A percentile compares a stretch with the other conserved stretches of the same genome.
phyloP scores from a whole-genome alignment of 148 eudicot genomes.

The Drosera capensis region DNA sequence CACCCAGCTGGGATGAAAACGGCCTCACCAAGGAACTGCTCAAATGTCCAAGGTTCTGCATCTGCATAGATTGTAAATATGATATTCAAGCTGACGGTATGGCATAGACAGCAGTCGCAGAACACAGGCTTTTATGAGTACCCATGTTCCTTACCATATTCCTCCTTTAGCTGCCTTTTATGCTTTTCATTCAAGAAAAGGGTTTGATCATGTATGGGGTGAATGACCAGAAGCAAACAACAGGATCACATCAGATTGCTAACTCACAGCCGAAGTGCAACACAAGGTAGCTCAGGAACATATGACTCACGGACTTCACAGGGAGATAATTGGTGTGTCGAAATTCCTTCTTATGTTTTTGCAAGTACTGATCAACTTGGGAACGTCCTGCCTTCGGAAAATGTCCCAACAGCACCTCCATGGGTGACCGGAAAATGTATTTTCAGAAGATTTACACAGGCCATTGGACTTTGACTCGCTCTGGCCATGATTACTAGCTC shows the following conservation, averaged over 20 bases:
- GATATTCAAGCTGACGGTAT: neutral
- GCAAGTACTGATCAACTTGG: constrained; percentile 33
- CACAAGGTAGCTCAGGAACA: neutral
- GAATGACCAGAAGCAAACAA: constrained; percentile 24
- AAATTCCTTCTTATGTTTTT: constrained; percentile 36
- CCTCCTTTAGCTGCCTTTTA: constrained; percentile 36
- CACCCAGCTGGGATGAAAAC: constrained; percentile 51
- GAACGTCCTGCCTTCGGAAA: constrained; percentile 48
- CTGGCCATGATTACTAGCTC: neutral
- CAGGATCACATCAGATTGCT: neutral
- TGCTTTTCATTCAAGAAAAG: constrained; percentile 43
- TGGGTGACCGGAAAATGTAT: neutral
- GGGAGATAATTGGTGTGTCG: constrained; percentile 21
- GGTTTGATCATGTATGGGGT: constrained; percentile 52
- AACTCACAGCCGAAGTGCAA: neutral
- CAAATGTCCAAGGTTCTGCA: constrained; percentile 53
- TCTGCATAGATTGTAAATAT: constrained; percentile 11
- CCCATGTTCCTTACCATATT: constrained; percentile 24
- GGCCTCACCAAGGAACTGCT: constrained; percentile 49
- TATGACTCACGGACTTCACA: constrained; percentile 21
- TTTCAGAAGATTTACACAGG: neutral
- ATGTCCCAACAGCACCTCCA: constrained; percentile 59
- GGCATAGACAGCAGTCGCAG: neutral
- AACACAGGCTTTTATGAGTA: neutral
- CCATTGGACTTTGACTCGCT: neutral